phyloP scores from a whole-genome alignment of 139 green algal genomes.

The Chlorella sp. region DNA sequence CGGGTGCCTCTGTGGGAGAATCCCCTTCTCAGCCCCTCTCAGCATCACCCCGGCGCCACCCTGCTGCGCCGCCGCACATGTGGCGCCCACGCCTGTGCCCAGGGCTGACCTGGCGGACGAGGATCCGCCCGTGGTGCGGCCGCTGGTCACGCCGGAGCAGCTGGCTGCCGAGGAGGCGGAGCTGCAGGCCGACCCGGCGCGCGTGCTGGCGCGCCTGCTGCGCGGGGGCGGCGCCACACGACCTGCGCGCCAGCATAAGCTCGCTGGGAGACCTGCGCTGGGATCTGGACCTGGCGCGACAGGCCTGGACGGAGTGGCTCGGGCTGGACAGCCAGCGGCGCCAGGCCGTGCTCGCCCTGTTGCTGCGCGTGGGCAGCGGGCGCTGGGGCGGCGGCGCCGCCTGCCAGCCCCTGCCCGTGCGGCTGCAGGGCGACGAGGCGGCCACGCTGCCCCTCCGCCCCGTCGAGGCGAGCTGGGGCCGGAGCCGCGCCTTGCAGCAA shows the following conservation, averaged over 20 bases:
- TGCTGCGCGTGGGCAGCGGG: not conserved
- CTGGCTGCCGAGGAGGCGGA: slow-evolving; percentile 12
- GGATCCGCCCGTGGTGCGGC: slow-evolving; percentile 3
- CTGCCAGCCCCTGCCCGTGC: not conserved
- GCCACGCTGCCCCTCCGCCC: not conserved
- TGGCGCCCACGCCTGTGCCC: not conserved
- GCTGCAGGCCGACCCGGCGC: slow-evolving; percentile 1
- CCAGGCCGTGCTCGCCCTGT: not conserved
- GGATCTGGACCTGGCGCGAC: slow-evolving; percentile 6
- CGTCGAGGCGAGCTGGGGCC: too few species aligned
- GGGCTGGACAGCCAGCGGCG: not conserved
- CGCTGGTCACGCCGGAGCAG: slow-evolving; percentile 2
- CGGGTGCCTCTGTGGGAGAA: too few species aligned
- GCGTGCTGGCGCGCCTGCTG: slow-evolving; percentile 2
- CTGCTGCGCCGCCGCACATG: not conserved
- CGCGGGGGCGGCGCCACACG: not conserved
- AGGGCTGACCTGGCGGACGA: slow-evolving; percentile 26
- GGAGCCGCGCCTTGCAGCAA: too few species aligned
- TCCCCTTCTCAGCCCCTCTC: too few species aligned
- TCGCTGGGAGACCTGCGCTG: slow-evolving; percentile 16
- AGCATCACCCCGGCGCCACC: too few species aligned
- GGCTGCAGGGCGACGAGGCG: not conserved
- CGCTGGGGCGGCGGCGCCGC: not conserved
- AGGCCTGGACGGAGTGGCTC: slow-evolving; percentile 21
- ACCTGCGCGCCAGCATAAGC: not conserved